These are phyloP conservation scores for Decorospora gaudefroyi DNA, from an alignment of 2,329 filamentous ascomycete species.

Conservation along the genomic window DNA sequence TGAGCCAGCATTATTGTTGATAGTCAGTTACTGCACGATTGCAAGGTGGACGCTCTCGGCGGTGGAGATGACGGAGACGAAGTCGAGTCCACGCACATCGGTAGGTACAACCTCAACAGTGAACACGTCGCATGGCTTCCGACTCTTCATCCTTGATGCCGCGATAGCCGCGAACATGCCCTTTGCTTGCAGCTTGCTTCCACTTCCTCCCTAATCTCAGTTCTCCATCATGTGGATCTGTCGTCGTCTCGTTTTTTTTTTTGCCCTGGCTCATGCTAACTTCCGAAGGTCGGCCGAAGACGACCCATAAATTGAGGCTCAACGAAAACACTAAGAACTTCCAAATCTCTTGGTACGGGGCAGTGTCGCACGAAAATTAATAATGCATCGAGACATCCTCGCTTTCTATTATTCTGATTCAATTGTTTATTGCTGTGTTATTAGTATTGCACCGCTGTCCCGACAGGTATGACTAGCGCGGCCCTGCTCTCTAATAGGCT, in stretches of 20 bases:
- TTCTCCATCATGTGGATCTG: not conserved
- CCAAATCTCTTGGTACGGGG: conserved; percentile 7
- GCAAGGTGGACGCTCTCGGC: conserved; percentile 10
- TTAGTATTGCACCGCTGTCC: too few species aligned
- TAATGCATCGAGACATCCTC: conserved; percentile 1
- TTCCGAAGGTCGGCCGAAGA: not conserved
- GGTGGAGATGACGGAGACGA: conserved; percentile 14
- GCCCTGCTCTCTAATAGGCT: too few species aligned
- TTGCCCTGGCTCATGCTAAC: not conserved
- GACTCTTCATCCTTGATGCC: conserved; percentile 15
- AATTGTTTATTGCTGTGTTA: too few species aligned
- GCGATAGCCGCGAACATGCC: conserved; percentile 16
- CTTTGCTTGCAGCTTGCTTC: conserved; percentile 1
- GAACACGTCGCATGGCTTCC: too few species aligned
- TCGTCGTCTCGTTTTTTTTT: not conserved
- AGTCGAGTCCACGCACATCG: conserved; percentile 8
- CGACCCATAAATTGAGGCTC: conserved; percentile 12
- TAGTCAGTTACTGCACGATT: conserved; percentile 2
- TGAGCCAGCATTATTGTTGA: too few species aligned
- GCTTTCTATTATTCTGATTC: too few species aligned
- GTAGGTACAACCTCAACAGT: too few species aligned
- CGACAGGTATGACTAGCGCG: too few species aligned
- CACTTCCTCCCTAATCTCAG: too few species aligned
- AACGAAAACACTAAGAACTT: conserved; percentile 16
- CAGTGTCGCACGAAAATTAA: conserved; percentile 8